Base-by-base conservation (phyloP, 2,329 filamentous ascomycete species). In the Colletotrichum acutatum region DNA sequence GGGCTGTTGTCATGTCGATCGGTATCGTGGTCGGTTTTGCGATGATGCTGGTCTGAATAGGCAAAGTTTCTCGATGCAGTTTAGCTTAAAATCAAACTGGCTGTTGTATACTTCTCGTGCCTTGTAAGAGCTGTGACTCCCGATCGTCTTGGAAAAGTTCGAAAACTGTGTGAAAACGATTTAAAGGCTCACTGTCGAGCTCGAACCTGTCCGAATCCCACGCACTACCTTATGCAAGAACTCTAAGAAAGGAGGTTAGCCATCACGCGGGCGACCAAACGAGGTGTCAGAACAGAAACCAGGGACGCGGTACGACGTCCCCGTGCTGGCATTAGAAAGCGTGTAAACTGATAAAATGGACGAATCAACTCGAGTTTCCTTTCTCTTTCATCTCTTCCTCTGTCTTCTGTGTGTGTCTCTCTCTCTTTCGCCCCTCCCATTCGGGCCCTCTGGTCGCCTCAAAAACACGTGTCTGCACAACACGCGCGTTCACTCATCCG, bases 241-340 rank as follows among this genome's bases (percentile, higher is more conserved):
- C 19, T 30, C 7, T 22, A 22, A 53, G 12, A 34, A n/a, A 49
- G 19, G 19, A 3, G 3, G 19, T 24, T 22, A 37, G 52, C 52
- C 42, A 62, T 32, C 30, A 30, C 58, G 9, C 49, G 14, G 19
- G 49, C 12, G 32, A 28, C n/a, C 14, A 6, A 53, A 22, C 30
- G 14, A 19, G 9, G 24, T 14, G 32, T 73, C 57, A 74, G 68
- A 74, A 71, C 71, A 68, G 71, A 74, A 49, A 74, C 12, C 67
- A 63, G 71, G 68, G 68, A 63, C 71, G 68, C 62, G 58, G 71
- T 74, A 74, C 71, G 62, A 72, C 71, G 68, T 72, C 68, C 68
- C 71, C 59, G 68, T 74, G 68, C 71, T 74, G 71, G 67, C 61
- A 74, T 74, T 74, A 74, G 58, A 74, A 74, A 72, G 56, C 62